Conservation (phyloP, 1,284 basidiomycete genomes). For the Ustilago nuda region DNA sequence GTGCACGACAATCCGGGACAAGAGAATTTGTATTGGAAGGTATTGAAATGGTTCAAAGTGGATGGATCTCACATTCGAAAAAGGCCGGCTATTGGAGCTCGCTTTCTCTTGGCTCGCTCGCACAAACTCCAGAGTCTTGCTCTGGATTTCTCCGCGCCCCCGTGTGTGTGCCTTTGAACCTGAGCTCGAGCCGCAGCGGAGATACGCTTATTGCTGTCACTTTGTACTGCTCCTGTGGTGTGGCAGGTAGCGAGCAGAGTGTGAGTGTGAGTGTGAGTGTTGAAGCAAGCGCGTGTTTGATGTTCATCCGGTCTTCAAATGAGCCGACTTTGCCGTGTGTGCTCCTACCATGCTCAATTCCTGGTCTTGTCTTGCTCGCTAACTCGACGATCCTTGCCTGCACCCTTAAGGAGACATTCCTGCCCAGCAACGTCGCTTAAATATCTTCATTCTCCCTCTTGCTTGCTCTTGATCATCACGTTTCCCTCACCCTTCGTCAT, state of each 20-base stretch:
- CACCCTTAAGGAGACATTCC: not conserved
- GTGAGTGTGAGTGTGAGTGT: not conserved
- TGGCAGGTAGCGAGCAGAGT: not conserved
- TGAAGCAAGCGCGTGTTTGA: not conserved
- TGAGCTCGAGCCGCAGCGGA: not conserved
- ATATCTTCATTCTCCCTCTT: conserved; percentile 3
- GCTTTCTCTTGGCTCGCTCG: conserved; percentile 14
- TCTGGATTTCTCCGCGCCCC: not conserved
- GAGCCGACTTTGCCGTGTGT: conserved; percentile 25
- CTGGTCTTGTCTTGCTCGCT: conserved; percentile 14
- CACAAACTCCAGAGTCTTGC: not conserved
- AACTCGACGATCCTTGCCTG: not conserved
- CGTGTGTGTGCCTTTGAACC: conserved; percentile 8
- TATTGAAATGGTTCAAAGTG: not conserved
- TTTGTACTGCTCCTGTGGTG: not conserved
- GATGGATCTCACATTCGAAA: conserved; percentile 23
- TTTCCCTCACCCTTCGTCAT: not conserved
- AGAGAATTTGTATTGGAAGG: not conserved
- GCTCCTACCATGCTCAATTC: not conserved
- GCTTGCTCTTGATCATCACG: not conserved
- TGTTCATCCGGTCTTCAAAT: conserved; percentile 19
- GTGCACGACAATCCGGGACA: conserved; percentile 12
- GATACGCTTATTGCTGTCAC: conserved; percentile 1
- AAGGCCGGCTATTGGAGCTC: conserved; percentile 23
- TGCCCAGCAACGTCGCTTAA: conserved; percentile 17